Evolutionary conservation across 1,139 yeast genomes (phyloP).

Genomic region (Wickerhamomyces sp.): DNA sequence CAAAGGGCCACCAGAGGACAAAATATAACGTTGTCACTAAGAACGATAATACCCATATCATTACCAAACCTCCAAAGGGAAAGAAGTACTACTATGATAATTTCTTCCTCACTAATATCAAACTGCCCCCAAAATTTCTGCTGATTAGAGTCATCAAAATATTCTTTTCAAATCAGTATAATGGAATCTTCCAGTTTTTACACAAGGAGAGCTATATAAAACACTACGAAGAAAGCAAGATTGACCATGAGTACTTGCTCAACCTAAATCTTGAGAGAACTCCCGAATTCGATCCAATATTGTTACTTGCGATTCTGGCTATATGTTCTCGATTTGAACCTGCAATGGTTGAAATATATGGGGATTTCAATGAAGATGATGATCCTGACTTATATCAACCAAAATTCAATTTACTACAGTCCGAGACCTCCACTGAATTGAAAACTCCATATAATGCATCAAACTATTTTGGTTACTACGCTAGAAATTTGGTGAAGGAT

Average conservation of each 20-base stretch:
- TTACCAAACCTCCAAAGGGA: not conserved
- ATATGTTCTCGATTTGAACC: constrained; percentile 35
- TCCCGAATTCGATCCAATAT: constrained; percentile 24
- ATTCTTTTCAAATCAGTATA: constrained; percentile 12
- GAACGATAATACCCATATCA: not conserved
- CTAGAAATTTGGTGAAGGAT: constrained; percentile 28
- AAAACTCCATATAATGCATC: constrained; percentile 30
- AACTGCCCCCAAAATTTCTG: constrained; percentile 9
- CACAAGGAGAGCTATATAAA: constrained; percentile 6
- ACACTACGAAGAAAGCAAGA: constrained; percentile 5
- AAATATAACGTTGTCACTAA: not conserved
- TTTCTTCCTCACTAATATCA: constrained; percentile 2
- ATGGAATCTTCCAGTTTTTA: constrained; percentile 11
- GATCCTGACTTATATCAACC: constrained; percentile 30
- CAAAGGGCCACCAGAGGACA: constrained; percentile 10
- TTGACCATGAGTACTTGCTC: constrained; percentile 5
- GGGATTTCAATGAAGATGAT: constrained; percentile 28
- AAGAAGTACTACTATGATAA: constrained; percentile 3
- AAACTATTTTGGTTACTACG: constrained; percentile 38
- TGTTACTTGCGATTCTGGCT: constrained; percentile 33
- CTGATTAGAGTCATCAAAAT: constrained; percentile 10
- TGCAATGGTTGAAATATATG: constrained; percentile 28
- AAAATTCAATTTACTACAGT: constrained; percentile 4
- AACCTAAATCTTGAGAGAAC: constrained; percentile 4
- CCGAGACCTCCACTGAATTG: not conserved